Evolutionary conservation across 129 eudicot species (phyloP).

Genomic region (Chrysanthemum seticuspe): DNA sequence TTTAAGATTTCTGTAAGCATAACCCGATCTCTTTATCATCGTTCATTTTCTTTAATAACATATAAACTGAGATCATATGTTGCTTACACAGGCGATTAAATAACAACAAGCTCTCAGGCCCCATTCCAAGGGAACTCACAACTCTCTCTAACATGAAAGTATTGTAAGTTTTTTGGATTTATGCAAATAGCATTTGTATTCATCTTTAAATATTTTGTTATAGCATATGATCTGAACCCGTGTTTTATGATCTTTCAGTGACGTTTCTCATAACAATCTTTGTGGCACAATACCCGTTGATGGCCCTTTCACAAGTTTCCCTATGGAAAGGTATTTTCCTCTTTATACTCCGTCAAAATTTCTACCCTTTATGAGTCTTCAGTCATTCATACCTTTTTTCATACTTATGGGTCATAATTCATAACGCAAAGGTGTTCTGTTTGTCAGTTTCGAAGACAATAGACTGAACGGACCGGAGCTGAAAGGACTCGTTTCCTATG

Average conservation of each 20-base stretch:
- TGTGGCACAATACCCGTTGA: conserved; percentile 92
- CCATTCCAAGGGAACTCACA: conserved; percentile 81
- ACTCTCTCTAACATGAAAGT: conserved; percentile 70
- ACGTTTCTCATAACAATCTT: conserved; percentile 69
- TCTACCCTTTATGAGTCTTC: conserved; percentile 2
- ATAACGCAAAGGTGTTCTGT: neutral
- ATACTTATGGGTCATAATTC: neutral
- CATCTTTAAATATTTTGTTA: neutral
- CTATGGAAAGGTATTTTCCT: conserved; percentile 54
- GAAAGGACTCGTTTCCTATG: conserved; percentile 80
- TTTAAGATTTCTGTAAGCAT: conserved; percentile 70
- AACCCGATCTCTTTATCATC: neutral
- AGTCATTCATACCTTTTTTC: neutral
- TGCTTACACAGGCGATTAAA: conserved; percentile 63
- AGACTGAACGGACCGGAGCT: conserved; percentile 81
- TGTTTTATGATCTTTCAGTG: conserved; percentile 44
- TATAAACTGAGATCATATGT: conserved; percentile 1
- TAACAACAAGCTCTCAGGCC: conserved; percentile 71
- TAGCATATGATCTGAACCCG: neutral
- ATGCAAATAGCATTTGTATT: neutral
- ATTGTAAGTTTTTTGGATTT: conserved; percentile 52
- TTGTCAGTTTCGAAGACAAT: conserved; percentile 61
- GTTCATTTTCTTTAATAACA: neutral
- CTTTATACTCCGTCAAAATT: neutral
- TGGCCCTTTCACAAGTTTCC: conserved; percentile 73